Evolutionary conservation across 306 rosid species (phyloP), one percentile per base, ranked within the genome.

Genomic region (Albizia julibrissin): DNA sequence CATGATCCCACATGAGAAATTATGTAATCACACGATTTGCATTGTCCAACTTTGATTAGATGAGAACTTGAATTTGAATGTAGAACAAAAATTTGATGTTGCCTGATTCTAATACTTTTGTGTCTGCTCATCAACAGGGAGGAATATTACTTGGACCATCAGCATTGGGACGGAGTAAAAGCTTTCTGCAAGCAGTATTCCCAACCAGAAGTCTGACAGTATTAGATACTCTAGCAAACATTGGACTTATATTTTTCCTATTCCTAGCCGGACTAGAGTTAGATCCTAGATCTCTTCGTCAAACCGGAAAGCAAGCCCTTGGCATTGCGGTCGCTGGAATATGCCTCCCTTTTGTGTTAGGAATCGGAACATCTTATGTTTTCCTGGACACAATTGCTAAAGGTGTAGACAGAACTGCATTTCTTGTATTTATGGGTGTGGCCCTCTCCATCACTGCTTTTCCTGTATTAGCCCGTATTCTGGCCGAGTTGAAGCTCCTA

Each of bases 371-470:
- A 44, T 91, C 98, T 10, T 85, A 84, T 85, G 86, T 91, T 76
- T 89, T 93, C 6, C 75, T 34, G 52, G 79, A 11, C 75, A 91
- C 98, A 39, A 88, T 94, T 74, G 85, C 97, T 76, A 88, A 90
- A 82, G 97, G 90, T 75, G 92, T 84, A 61, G 76, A 89, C 47
- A 71, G 69, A 43, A 8, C 83, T 5, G 79, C 97, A 5, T 93
- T 94, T 78, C 90, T 93, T 61, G 91, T 94, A 37, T 95, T 91
- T 87, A 93, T 93, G 95, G 97, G 97, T 21, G 97, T 95, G 54
- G 94, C 98, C 66, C 89, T 93, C 74, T 95, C 97, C 22, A 93
- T 95, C 31, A 95, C 97, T 3, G 97, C 98, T 34, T 95, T 95
- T 82, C 97, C 97, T 3, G 97, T 94, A 24, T 82, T 95, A 31